A percentile compares a stretch with the other conserved stretches of the same genome.
These are phyloP conservation scores for Gnetum montanum DNA, from an alignment of 75 land plant genomes.

Conservation along the genomic window DNA sequence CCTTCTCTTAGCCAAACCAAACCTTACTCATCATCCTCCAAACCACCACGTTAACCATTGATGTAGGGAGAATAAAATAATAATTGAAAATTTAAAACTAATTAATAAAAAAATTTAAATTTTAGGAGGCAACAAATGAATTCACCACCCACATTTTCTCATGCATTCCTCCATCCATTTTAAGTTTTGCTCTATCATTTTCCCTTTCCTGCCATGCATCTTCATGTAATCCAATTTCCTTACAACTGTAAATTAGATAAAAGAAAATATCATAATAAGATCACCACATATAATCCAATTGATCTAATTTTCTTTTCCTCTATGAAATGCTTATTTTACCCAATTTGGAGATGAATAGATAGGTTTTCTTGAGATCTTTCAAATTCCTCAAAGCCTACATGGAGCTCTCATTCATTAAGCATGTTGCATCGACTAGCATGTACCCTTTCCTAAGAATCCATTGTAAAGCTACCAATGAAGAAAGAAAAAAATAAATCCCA, in stretches of 20 bases:
- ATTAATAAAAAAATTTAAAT: too few species aligned
- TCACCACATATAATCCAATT: too few species aligned
- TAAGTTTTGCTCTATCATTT: slow-evolving; percentile 25
- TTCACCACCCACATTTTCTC: slow-evolving; percentile 66
- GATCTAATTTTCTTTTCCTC: too few species aligned
- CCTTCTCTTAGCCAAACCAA: too few species aligned
- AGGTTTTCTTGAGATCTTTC: slow-evolving; percentile 71
- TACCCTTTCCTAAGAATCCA: too few species aligned
- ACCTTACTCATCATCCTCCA: too few species aligned
- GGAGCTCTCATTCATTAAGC: slow-evolving; percentile 51
- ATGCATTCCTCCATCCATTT: slow-evolving; percentile 91
- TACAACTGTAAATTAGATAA: slow-evolving; percentile 32
- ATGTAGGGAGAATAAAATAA: too few species aligned
- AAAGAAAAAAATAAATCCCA: too few species aligned
- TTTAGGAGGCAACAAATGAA: slow-evolving; percentile 76
- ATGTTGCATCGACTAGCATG: slow-evolving; percentile 58
- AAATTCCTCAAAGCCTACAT: slow-evolving; percentile 58
- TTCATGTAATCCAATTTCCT: slow-evolving; percentile 71
- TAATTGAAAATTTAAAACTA: too few species aligned
- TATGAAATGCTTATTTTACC: slow-evolving; percentile 39
- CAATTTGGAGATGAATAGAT: slow-evolving; percentile 62
- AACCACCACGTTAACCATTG: too few species aligned
- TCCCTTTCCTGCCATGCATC: slow-evolving; percentile 17
- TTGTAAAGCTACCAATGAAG: too few species aligned
- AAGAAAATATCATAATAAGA: background rate